These are phyloP conservation scores for Hymenoscyphus repandus DNA, from an alignment of 2,329 filamentous ascomycete species.

Conservation along the genomic window DNA sequence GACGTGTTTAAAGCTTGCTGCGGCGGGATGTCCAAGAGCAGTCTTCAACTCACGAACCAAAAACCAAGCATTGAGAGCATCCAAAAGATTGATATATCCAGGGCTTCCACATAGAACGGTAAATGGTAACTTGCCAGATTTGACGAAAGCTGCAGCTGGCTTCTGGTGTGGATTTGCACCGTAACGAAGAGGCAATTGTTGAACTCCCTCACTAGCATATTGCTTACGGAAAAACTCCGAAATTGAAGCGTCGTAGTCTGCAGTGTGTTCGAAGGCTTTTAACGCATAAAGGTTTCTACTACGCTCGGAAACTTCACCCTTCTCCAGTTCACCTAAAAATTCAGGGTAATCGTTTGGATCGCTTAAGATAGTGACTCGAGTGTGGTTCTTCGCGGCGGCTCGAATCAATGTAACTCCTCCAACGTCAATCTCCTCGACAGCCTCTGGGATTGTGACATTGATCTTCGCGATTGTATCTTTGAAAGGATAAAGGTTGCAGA, in stretches of 20 bases:
- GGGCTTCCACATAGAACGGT: constrained; percentile 86
- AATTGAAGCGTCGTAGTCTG: constrained; percentile 93
- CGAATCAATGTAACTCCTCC: constrained; percentile 94
- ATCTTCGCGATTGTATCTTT: constrained; percentile 97
- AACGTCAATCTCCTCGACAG: constrained; percentile 98
- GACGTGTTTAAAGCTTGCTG: constrained; percentile 98
- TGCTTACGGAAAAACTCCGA: constrained; percentile 96
- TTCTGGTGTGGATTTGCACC: constrained; percentile 98
- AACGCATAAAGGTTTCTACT: constrained; percentile 87
- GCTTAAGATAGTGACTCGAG: constrained; percentile 89
- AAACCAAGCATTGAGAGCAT: constrained; percentile 94
- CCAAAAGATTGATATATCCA: constrained; percentile 95
- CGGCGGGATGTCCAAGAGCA: constrained; percentile 81
- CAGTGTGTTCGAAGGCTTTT: constrained; percentile 98
- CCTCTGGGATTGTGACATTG: constrained; percentile 93
- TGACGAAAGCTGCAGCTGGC: constrained; percentile 79
- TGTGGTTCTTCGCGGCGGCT: constrained; percentile 96
- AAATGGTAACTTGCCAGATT: constrained; percentile 76
- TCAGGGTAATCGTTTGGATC: constrained; percentile 91
- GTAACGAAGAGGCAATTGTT: constrained; percentile 84
- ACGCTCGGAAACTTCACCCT: constrained; percentile 78
- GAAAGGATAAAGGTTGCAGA: constrained; percentile 99
- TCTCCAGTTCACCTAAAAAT: constrained; percentile 85
- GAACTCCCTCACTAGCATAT: constrained; percentile 79
- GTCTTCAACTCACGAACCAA: constrained; percentile 93